phyloP scores from a whole-genome alignment of 495 filamentous ascomycete species.

The Daldinia caldariorum region DNA sequence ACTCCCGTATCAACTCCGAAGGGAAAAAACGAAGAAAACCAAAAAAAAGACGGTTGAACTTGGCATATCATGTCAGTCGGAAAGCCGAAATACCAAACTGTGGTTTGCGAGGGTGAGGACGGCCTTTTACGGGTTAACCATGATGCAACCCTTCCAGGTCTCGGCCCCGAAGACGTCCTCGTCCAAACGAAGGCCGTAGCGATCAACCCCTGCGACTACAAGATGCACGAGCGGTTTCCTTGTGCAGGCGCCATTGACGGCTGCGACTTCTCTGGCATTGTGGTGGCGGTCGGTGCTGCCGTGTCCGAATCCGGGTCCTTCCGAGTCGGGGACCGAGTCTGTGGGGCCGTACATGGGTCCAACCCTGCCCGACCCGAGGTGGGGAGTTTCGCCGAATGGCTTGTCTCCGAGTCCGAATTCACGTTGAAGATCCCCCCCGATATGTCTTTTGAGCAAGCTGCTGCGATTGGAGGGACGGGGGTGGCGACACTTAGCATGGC shows the following conservation, averaged over 20 bases:
- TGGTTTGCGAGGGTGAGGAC: background rate
- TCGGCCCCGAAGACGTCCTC: slow-evolving; percentile 47
- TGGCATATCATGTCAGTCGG: background rate
- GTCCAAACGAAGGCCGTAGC: slow-evolving; percentile 56
- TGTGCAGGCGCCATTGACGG: slow-evolving; percentile 30
- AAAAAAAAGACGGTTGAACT: background rate
- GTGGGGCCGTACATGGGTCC: slow-evolving; percentile 37
- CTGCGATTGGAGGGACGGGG: slow-evolving; percentile 37
- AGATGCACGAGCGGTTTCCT: slow-evolving; percentile 34
- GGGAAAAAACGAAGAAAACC: background rate
- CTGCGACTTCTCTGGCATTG: slow-evolving; percentile 36
- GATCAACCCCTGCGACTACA: slow-evolving; percentile 51
- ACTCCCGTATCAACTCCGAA: background rate
- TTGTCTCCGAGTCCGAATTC: slow-evolving; percentile 5
- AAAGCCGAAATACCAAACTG: background rate
- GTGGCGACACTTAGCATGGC: slow-evolving; percentile 20
- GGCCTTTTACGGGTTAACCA: background rate
- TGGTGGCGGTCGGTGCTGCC: slow-evolving; percentile 25
- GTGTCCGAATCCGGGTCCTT: background rate
- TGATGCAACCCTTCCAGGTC: background rate
- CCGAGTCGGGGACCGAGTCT: slow-evolving; percentile 42
- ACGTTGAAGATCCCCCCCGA: slow-evolving; percentile 29
- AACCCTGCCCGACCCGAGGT: slow-evolving; percentile 25
- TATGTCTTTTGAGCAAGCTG: slow-evolving; percentile 38
- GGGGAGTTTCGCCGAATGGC: slow-evolving; percentile 43